Percentiles rank a stretch among this genome's conserved stretches.
Conservation (phyloP, 805 yeast species). For the Barnettozyma populi region DNA sequence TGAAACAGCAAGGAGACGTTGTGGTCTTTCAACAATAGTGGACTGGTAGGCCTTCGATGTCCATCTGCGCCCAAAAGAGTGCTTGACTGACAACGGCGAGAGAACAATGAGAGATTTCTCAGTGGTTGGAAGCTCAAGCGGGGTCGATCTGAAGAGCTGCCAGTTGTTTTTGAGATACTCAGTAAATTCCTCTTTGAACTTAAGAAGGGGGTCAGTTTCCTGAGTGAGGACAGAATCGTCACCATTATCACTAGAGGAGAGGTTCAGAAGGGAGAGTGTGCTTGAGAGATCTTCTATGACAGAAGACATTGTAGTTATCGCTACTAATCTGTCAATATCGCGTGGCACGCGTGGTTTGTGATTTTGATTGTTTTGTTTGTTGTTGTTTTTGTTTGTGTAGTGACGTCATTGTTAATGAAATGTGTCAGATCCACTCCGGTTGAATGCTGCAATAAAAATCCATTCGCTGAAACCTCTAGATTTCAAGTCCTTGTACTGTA, state of each 20-base stretch:
- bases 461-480: too few relatives aligned
- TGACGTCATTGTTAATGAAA: too few relatives aligned
- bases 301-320: neutral
- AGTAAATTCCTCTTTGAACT: slow-evolving; percentile 39
- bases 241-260: slow-evolving; percentile 7
- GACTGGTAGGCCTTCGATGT: slow-evolving; percentile 59
- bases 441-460: too few relatives aligned
- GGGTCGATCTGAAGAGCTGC: slow-evolving; percentile 27
- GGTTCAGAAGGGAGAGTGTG: slow-evolving; percentile 18
- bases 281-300: slow-evolving; percentile 15
- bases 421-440: neutral
- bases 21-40: slow-evolving; percentile 79
- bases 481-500: too few relatives aligned
- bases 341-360: neutral
- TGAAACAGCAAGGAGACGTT: slow-evolving; percentile 69
- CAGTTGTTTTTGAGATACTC: slow-evolving; percentile 35
- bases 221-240: neutral
- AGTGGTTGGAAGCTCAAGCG: slow-evolving; percentile 30
- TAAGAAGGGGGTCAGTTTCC: slow-evolving; percentile 27
- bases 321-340: too few relatives aligned
- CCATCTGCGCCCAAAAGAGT: slow-evolving; percentile 73
- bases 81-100: slow-evolving; percentile 66
- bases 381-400: too few relatives aligned
- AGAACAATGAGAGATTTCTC: slow-evolving; percentile 56
- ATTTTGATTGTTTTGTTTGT: neutral